These are phyloP conservation scores for Syzygium grande DNA, from an alignment of 345 rosid genomes.

Conservation along the genomic window DNA sequence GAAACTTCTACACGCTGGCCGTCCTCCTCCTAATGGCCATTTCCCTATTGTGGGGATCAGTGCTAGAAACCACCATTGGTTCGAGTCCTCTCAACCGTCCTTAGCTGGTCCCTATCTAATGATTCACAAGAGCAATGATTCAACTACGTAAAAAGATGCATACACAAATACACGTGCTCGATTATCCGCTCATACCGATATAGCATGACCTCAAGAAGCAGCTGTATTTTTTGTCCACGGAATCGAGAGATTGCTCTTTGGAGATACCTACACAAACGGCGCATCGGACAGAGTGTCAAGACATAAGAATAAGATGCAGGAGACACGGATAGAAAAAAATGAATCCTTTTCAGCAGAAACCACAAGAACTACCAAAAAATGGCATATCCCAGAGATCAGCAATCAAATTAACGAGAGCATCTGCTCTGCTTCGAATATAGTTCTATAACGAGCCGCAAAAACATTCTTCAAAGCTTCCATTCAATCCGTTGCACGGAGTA, in stretches of 20 bases:
- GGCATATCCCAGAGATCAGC: not conserved
- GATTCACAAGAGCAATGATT: not conserved
- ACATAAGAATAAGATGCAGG: not conserved
- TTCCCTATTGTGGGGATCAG: conserved; percentile 55
- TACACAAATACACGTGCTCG: not conserved
- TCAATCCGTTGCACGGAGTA: not conserved
- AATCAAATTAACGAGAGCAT: not conserved
- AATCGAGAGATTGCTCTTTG: not conserved
- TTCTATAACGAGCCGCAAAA: not conserved
- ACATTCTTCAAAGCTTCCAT: not conserved
- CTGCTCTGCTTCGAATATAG: not conserved
- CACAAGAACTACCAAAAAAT: not conserved
- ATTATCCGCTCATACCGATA: not conserved
- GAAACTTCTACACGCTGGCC: conserved; percentile 42
- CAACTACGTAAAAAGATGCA: not conserved
- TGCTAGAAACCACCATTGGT: conserved; percentile 37
- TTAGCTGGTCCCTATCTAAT: not conserved
- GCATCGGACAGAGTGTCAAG: not conserved
- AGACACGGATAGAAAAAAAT: not conserved
- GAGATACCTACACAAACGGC: not conserved
- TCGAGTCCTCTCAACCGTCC: not conserved
- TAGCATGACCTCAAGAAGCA: not conserved
- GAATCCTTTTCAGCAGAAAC: not conserved
- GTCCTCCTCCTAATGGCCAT: conserved; percentile 62
- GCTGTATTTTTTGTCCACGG: not conserved